Conservation (phyloP, 2,329 filamentous ascomycete species). For the Aureobasidium sp. region DNA sequence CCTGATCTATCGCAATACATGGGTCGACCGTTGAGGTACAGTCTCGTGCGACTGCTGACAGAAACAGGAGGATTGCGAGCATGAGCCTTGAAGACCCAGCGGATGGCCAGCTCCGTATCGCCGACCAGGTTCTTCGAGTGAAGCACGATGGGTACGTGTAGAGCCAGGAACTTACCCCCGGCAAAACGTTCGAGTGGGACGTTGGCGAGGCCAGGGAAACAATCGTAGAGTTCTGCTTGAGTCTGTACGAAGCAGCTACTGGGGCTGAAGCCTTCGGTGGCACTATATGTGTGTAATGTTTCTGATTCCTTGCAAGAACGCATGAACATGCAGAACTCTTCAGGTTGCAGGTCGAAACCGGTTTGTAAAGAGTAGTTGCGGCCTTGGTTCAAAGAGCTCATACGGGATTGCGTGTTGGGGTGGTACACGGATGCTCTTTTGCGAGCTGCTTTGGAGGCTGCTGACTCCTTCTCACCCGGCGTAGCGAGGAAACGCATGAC, state of each 20-base stretch:
- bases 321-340: constrained; percentile 15
- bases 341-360: background rate
- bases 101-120: background rate
- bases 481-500: constrained; percentile 15
- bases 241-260: background rate
- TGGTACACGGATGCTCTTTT: background rate
- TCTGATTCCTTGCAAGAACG: background rate
- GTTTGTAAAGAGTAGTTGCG: background rate
- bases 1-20: background rate
- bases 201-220: background rate
- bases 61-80: background rate
- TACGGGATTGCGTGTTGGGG: background rate
- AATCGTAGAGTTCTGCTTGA: background rate
- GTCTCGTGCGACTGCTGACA: constrained; percentile 1
- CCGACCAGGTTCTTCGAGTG: background rate
- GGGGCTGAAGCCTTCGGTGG: background rate
- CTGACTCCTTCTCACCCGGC: constrained; percentile 9
- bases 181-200: background rate
- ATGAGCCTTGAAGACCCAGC: background rate
- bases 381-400: background rate
- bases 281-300: constrained; percentile 12
- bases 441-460: background rate
- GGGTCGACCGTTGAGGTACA: constrained; percentile 1
- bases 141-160: background rate
- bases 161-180: background rate